Base-by-base conservation (phyloP, 1,284 basidiomycete species). In the Naganishia sp. region DNA sequence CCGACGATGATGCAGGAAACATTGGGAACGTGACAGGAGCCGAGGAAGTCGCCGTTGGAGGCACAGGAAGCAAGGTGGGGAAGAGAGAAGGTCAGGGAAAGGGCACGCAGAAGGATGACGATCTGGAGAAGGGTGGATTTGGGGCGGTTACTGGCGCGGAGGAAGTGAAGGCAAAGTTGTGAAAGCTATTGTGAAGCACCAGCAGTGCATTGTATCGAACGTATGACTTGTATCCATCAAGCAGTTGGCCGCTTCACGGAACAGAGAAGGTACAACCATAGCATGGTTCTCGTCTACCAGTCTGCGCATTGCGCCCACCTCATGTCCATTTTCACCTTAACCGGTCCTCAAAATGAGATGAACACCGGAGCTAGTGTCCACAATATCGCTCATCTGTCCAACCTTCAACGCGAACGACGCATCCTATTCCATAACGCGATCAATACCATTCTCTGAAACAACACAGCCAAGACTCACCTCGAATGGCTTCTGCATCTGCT, bases 401-500 rank as follows among this genome's bases (percentile, higher is more conserved):
- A 90, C 85, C 64, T 88, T 77, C 68, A 98, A 84, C 1, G 81
- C 85, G 79, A 87, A 97, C 10, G 94, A 85, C 4, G 90, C 90
- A 28, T 96, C 92, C 82, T 78, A 57, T 21, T 54, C 28, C 52
- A 1, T 15, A 2, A 0, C 47, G 11, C 47, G 25, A 49, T 39
- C 52, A 41, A 31, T 18, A 54, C 32, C 11, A 10, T 39, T 41
- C 51, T 65, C 54, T 17, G 35, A 35, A 39, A 39, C 13, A 13
- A 9, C 21, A 45, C 6, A 31, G 39, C 13, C 9, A 28, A 43
- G 11, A 71, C 72, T 69, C 71, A 79, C 79, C 75, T 98, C 94
- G 76, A 99, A 99, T 25, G 92, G 88, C 80, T 92, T 94, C 81
- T 99, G 96, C 96, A 99, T 99, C 83, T 92, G 89, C 2, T 90